phyloP scores from a whole-genome alignment of 106 monocot genomes.

The Dioscorea alata region DNA sequence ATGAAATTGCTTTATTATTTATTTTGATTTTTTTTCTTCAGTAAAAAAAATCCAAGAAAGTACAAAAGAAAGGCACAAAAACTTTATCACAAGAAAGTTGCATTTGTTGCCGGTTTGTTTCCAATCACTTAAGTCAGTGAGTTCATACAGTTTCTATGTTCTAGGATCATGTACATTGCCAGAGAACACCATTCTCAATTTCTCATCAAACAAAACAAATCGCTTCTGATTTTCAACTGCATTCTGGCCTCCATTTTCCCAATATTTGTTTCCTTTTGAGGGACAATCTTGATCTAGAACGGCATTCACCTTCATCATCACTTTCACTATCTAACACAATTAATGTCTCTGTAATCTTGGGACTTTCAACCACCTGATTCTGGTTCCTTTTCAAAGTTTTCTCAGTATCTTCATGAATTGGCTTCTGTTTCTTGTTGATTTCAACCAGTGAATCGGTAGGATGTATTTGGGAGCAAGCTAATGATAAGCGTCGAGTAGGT shows the following conservation, averaged over 20 bases:
- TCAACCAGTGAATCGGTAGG: neutral
- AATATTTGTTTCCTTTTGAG: constrained; percentile 17
- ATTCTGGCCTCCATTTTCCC: constrained; percentile 4
- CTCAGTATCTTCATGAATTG: neutral
- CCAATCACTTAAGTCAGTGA: too few species aligned
- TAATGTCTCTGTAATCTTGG: constrained; percentile 17
- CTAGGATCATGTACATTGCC: neutral
- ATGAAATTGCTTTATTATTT: too few species aligned
- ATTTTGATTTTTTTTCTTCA: too few species aligned
- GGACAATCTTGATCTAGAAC: constrained; percentile 32
- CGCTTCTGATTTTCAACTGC: neutral
- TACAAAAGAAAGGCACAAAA: too few species aligned
- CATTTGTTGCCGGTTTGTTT: too few species aligned
- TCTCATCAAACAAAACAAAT: neutral
- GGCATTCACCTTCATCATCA: constrained; percentile 41
- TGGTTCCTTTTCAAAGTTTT: neutral
- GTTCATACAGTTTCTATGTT: too few species aligned
- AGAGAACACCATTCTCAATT: neutral
- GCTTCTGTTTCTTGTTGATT: neutral
- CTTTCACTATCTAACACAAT: constrained; percentile 84
- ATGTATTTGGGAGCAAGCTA: constrained; percentile 6
- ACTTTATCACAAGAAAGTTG: too few species aligned
- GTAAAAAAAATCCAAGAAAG: too few species aligned
- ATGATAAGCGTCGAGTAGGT: constrained; percentile 6
- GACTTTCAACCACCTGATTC: constrained; percentile 6